Percentiles rank a stretch among this genome's conserved stretches.
phyloP scores from a whole-genome alignment of 768 basidiomycete species.

The Paxillus ammoniavirescens region DNA sequence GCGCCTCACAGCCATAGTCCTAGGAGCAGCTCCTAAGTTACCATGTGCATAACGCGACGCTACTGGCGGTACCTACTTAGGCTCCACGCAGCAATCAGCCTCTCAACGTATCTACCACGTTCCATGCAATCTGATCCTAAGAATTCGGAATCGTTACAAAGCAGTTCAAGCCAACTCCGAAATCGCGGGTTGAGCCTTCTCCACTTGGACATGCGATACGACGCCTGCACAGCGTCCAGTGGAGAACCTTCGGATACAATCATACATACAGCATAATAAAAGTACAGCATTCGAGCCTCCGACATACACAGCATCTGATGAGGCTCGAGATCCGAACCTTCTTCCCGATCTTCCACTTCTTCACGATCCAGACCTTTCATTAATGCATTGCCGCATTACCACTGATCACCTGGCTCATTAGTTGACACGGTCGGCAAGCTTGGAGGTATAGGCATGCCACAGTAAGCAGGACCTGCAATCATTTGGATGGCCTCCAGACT shows the following conservation, averaged over 20 bases:
- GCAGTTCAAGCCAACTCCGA: background rate
- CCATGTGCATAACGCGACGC: too few relatives aligned
- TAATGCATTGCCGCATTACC: too few relatives aligned
- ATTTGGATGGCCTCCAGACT: slow-evolving; percentile 14
- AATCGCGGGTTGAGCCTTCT: background rate
- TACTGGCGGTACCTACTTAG: too few relatives aligned
- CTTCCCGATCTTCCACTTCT: background rate
- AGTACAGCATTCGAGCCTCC: background rate
- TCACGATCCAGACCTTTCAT: too few relatives aligned
- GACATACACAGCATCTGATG: too few relatives aligned
- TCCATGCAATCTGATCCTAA: background rate
- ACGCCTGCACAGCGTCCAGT: background rate
- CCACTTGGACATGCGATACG: background rate
- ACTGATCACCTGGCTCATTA: background rate
- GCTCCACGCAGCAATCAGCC: too few relatives aligned
- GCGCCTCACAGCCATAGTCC: too few relatives aligned
- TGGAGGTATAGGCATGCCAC: slow-evolving; percentile 13
- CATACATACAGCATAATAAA: background rate
- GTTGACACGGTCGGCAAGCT: slow-evolving; percentile 2
- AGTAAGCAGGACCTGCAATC: slow-evolving; percentile 2
- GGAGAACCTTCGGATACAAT: background rate
- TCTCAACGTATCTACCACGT: background rate
- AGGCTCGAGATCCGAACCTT: background rate
- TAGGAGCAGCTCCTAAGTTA: too few relatives aligned
- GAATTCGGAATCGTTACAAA: background rate